Evolutionary conservation across 1,284 basidiomycete species (phyloP).

Genomic region (Dichomitus squalens): DNA sequence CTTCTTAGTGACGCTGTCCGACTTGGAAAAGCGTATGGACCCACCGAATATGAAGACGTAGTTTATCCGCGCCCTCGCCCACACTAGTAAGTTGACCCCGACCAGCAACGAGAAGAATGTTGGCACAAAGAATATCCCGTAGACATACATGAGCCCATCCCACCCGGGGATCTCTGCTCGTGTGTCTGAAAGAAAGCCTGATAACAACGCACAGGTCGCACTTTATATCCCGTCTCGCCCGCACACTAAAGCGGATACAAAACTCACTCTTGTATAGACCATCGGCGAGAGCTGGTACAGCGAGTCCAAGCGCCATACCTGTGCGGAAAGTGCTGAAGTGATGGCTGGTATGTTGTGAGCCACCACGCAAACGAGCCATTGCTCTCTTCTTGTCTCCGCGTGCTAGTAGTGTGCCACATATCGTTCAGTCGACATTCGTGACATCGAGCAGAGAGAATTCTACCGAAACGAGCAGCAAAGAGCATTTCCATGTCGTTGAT

Average conservation of each 20-base stretch:
- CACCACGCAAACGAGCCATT: conserved; percentile 64
- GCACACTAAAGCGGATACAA: neutral
- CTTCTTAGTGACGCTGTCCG: neutral
- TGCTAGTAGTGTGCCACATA: conserved; percentile 46
- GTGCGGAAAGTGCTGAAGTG: conserved; percentile 79
- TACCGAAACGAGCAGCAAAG: conserved; percentile 78
- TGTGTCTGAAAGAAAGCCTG: conserved; percentile 65
- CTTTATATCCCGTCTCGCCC: neutral
- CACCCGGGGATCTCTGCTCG: conserved; percentile 67
- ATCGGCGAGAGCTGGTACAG: conserved; percentile 72
- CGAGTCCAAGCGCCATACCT: conserved; percentile 78
- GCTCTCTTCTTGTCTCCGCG: conserved; percentile 86
- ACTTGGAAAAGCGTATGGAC: conserved; percentile 18
- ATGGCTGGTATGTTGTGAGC: conserved; percentile 60
- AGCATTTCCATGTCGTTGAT: conserved; percentile 75
- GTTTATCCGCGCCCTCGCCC: conserved; percentile 80
- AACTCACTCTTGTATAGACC: conserved; percentile 72
- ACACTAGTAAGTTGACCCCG: conserved; percentile 80
- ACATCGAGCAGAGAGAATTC: conserved; percentile 23
- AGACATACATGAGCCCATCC: conserved; percentile 80
- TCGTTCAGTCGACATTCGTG: neutral
- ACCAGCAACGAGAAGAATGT: conserved; percentile 80
- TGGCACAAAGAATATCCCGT: conserved; percentile 77
- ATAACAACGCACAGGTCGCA: too few species aligned
- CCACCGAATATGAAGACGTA: conserved; percentile 90